Evolutionary conservation across 441 rosid genomes (phyloP), one percentile per base, ranked within the genome.

Genomic region (Pelargonium fulgidum): DNA sequence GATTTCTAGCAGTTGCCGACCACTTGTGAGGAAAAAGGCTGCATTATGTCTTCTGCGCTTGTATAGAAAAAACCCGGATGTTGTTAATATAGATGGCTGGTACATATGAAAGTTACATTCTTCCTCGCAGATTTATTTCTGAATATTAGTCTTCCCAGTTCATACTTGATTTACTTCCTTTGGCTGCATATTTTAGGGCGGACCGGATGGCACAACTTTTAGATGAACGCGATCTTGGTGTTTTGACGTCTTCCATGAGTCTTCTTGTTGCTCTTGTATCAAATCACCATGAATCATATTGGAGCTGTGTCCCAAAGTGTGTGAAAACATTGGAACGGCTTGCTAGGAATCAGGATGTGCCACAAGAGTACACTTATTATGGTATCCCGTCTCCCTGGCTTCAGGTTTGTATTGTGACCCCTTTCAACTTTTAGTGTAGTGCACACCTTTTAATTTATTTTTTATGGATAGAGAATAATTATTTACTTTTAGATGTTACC

Each of bases 371-470:
- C 82, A 95, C 99, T 68, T 95, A 95, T 79, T 95, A 92, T 80
- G 99, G 99, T 71, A 92, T 95, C 76, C 98, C 99, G 65, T 88
- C 99, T 77, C 99, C 99, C 20, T 95, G 99, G 99, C 97, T 95
- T 71, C 99, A 95, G 97, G 99, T 89, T 71, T 80, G 85, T 3
- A 64, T 24, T 17, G 19, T 72, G 62, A 52, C 24, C 56, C 1
- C 24, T 42, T 52, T 14, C 13, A 26, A 50, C 36, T 62, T 62
- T 11, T 33, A 12, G 10, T 33, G 41, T n/a, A 24, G 29, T 29
- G 26, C 16, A 26, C 16, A 36, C 5, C 7, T 3, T 36, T 36
- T 36, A 36, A 36, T 36, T 36, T 36, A 26, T 36, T 3, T 36
- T 36, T 36, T 36, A 5, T 3, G 41, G 62, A 58, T 58, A 20